phyloP scores from a whole-genome alignment of 1,284 basidiomycete genomes.

The Ganoderma multipileum region DNA sequence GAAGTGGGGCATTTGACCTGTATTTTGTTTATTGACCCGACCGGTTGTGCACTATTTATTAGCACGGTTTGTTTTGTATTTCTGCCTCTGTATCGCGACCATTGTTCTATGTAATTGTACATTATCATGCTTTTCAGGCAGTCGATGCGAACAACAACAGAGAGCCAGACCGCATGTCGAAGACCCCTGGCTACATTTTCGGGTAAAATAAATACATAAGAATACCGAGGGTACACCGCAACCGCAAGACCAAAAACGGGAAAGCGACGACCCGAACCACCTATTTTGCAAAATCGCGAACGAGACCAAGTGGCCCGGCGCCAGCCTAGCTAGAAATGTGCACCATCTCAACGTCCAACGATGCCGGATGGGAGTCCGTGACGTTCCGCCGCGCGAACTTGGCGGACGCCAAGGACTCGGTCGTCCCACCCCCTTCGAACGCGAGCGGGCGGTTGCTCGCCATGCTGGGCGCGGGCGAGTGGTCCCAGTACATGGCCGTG shows the following conservation, averaged over 20 bases:
- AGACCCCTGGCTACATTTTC: neutral
- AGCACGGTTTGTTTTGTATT: neutral
- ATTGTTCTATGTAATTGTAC: too few species aligned
- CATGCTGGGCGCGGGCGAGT: neutral
- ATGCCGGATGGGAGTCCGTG: neutral
- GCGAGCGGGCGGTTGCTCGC: neutral
- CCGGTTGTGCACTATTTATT: too few species aligned
- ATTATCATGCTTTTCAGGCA: too few species aligned
- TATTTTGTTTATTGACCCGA: neutral
- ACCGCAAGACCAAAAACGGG: neutral
- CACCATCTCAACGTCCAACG: neutral
- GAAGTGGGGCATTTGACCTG: neutral
- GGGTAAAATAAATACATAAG: neutral
- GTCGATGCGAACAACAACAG: too few species aligned
- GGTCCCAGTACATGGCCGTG: neutral
- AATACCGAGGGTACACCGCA: neutral
- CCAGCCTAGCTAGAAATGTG: neutral
- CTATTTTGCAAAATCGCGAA: neutral
- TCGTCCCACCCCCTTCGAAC: neutral
- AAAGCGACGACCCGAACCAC: neutral
- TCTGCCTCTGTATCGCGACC: neutral
- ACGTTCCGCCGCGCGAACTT: neutral
- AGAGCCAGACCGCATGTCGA: too few species aligned
- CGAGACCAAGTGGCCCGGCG: too few species aligned
- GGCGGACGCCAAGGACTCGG: neutral